Percentiles rank a stretch among this genome's conserved stretches.
Conservation (phyloP, 108 stramenopile genomes). For the Licmophora abbreviata region DNA sequence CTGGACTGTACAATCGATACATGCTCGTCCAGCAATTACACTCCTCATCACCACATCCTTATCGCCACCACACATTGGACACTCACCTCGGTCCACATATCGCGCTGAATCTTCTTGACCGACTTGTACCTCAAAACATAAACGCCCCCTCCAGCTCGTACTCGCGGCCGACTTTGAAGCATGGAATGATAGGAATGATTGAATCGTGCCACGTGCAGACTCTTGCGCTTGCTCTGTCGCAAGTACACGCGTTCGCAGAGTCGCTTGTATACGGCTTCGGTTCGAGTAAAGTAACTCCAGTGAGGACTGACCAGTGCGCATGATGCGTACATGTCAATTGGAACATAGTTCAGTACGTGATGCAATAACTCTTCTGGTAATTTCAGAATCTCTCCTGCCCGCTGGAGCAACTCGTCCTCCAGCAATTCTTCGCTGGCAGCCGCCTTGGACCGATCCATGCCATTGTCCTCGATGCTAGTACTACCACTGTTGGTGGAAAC, state of each 20-base stretch:
- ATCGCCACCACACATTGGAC: conserved; percentile 5
- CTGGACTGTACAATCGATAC: neutral
- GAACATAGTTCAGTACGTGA: conserved; percentile 49
- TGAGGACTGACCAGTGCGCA: conserved; percentile 62
- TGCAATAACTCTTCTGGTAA: conserved; percentile 73
- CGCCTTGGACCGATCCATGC: neutral
- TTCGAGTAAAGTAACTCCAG: conserved; percentile 69
- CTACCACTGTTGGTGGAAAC: conserved; percentile 1
- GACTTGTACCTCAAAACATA: conserved; percentile 63
- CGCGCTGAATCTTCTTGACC: conserved; percentile 57
- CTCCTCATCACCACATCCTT: neutral
- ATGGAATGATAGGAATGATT: conserved; percentile 61
- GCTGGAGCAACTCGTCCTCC: conserved; percentile 37
- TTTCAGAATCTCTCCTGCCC: conserved; percentile 46
- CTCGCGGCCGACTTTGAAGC: conserved; percentile 65
- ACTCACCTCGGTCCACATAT: conserved; percentile 86
- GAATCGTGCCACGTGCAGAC: conserved; percentile 53
- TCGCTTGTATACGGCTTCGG: conserved; percentile 55
- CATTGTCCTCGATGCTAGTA: conserved; percentile 4
- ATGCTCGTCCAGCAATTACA: neutral
- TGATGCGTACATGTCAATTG: conserved; percentile 53
- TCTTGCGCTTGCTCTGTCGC: conserved; percentile 58
- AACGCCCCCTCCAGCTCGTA: conserved; percentile 62
- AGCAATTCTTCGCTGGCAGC: neutral
- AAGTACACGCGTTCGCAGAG: conserved; percentile 70